Evolutionary conservation across 2,329 filamentous ascomycete genomes (phyloP).

Genomic region (Tolypocladium ovalisporum): DNA sequence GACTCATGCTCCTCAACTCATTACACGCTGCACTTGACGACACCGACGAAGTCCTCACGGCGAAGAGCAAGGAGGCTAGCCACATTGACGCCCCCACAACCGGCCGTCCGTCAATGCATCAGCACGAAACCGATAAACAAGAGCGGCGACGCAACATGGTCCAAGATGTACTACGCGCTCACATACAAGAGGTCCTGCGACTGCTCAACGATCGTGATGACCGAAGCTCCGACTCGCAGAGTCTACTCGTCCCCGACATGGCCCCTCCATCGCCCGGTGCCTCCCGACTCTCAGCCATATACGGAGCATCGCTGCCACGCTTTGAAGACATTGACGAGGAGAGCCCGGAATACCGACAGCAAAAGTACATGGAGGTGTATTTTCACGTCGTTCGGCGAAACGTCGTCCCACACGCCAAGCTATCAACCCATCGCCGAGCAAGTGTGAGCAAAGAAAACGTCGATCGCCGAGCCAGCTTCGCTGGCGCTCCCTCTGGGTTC

Average conservation of each 20-base stretch:
- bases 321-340: slow-evolving; percentile 37
- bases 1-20: slow-evolving; percentile 23
- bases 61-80: slow-evolving; percentile 10
- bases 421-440: slow-evolving; percentile 14
- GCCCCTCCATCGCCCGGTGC: slow-evolving; percentile 5
- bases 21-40: slow-evolving; percentile 29
- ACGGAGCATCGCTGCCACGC: slow-evolving; percentile 7
- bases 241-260: slow-evolving; percentile 8
- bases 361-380: slow-evolving; percentile 41
- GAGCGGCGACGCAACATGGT: slow-evolving; percentile 24
- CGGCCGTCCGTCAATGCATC: background rate
- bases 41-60: slow-evolving; percentile 32
- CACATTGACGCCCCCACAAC: background rate
- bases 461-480: slow-evolving; percentile 1
- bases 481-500: slow-evolving; percentile 10
- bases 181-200: slow-evolving; percentile 36
- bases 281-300: background rate
- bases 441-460: slow-evolving; percentile 11
- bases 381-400: slow-evolving; percentile 31
- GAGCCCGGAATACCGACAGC: slow-evolving; percentile 36
- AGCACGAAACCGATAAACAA: slow-evolving; percentile 4
- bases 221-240: slow-evolving; percentile 13
- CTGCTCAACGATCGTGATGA: slow-evolving; percentile 31
- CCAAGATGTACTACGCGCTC: slow-evolving; percentile 34
- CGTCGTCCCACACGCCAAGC: slow-evolving; percentile 24